These are phyloP conservation scores for Juncus inflexus DNA, from an alignment of 176 grass and related monocot species.

Conservation along the genomic window DNA sequence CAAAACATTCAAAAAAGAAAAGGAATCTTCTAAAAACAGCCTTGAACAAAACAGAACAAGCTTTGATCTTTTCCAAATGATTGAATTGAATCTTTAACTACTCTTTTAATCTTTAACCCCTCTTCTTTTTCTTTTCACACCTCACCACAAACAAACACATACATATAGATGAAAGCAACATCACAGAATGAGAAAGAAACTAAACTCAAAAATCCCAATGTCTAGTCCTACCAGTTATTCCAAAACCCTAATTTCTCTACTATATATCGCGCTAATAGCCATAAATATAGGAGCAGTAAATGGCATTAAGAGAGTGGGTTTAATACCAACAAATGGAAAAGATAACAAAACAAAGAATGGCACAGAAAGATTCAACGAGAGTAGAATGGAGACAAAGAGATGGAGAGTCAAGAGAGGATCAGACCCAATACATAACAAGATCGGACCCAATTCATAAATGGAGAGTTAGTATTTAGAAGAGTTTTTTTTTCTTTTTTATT, in stretches of 20 bases:
- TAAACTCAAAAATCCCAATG: slow-evolving; percentile 9
- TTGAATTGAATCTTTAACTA: slow-evolving; percentile 34
- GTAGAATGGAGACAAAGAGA: slow-evolving; percentile 22
- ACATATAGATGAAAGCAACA: slow-evolving; percentile 16
- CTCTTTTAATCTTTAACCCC: slow-evolving; percentile 15
- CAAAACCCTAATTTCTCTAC: slow-evolving; percentile 18
- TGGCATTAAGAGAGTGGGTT: slow-evolving; percentile 22
- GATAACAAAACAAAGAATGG: slow-evolving; percentile 17
- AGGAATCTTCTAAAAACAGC: slow-evolving; percentile 39
- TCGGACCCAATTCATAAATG: slow-evolving; percentile 17
- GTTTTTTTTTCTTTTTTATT: not conserved
- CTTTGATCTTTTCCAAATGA: slow-evolving; percentile 27
- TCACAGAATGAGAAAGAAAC: slow-evolving; percentile 11
- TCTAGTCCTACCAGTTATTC: slow-evolving; percentile 13
- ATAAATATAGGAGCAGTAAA: slow-evolving; percentile 20
- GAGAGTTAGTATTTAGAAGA: not conserved
- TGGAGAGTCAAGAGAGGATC: slow-evolving; percentile 32
- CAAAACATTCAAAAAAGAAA: too few relatives aligned
- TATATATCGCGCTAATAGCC: slow-evolving; percentile 17
- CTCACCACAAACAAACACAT: slow-evolving; percentile 22
- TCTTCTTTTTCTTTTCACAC: slow-evolving; percentile 32
- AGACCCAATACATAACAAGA: slow-evolving; percentile 35
- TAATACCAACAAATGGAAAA: slow-evolving; percentile 5
- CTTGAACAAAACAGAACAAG: slow-evolving; percentile 6
- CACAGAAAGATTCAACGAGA: slow-evolving; percentile 6